Conservation (phyloP, 2,329 filamentous ascomycete genomes). For the Basipetospora chlamydospora region DNA sequence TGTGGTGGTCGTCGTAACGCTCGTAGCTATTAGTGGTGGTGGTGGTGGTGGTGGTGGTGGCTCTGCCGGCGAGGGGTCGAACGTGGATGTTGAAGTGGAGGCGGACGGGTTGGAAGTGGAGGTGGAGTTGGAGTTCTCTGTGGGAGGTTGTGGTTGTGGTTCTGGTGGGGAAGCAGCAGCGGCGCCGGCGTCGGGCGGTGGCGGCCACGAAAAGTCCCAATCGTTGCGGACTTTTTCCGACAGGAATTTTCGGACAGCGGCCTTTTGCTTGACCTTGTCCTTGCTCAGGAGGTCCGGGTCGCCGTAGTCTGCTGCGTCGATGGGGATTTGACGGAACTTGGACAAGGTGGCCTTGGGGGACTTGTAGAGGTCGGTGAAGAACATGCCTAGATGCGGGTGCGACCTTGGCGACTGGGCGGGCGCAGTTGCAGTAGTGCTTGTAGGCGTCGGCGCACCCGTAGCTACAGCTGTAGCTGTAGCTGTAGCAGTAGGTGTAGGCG, state of each 20-base stretch:
- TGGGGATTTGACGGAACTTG: constrained; percentile 3
- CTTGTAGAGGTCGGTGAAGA: constrained; percentile 6
- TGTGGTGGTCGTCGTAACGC: too few relatives aligned
- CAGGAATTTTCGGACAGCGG: constrained; percentile 43
- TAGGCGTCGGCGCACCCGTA: too few relatives aligned
- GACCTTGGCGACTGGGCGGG: too few relatives aligned
- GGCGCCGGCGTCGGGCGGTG: constrained; percentile 6
- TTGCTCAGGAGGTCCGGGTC: constrained; percentile 46
- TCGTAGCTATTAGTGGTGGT: too few relatives aligned
- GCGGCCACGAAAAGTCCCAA: constrained; percentile 46
- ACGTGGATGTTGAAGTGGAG: too few relatives aligned
- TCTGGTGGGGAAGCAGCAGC: constrained; percentile 3
- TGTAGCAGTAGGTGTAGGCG: too few relatives aligned
- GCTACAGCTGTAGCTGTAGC: too few relatives aligned
- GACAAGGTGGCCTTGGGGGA: constrained; percentile 4
- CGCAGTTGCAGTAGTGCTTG: too few relatives aligned
- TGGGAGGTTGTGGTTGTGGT: too few relatives aligned
- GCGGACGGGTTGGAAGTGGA: too few relatives aligned
- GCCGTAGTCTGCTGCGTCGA: constrained; percentile 22
- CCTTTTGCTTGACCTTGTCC: constrained; percentile 48
- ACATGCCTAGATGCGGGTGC: constrained; percentile 2
- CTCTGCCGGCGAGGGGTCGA: too few relatives aligned
- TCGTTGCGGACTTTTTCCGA: constrained; percentile 39
- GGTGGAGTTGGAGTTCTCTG: not conserved
- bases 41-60: too few relatives aligned